Evolutionary conservation across 1,284 basidiomycete species (phyloP).

Genomic region (Apiotrichum sp.): DNA sequence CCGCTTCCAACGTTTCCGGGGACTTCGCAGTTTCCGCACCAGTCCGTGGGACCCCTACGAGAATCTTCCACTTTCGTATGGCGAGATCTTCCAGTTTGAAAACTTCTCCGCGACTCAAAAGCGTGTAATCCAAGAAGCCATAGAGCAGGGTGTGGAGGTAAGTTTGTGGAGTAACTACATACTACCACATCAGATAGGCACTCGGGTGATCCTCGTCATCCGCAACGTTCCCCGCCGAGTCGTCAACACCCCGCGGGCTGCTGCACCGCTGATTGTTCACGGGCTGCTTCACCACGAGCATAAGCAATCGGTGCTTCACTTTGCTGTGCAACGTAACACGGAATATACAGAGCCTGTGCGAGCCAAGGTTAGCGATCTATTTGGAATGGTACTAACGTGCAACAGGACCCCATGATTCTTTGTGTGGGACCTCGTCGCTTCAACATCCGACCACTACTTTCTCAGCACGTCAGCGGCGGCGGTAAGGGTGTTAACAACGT

Average conservation of each 20-base stretch:
- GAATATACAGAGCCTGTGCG: constrained; percentile 83
- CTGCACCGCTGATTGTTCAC: constrained; percentile 65
- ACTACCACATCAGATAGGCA: constrained; percentile 58
- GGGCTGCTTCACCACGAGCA: constrained; percentile 91
- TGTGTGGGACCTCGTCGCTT: constrained; percentile 85
- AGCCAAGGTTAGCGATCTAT: constrained; percentile 63
- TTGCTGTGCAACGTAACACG: constrained; percentile 89
- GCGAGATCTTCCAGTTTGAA: constrained; percentile 93
- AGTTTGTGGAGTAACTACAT: constrained; percentile 19
- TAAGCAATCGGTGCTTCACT: constrained; percentile 89
- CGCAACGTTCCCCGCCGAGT: constrained; percentile 59
- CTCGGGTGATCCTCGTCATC: constrained; percentile 66
- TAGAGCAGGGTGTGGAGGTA: constrained; percentile 65
- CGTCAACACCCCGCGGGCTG: constrained; percentile 45
- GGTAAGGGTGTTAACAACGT: constrained; percentile 90
- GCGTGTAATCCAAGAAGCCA: constrained; percentile 61
- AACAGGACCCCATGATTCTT: constrained; percentile 76
- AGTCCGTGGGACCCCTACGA: constrained; percentile 97
- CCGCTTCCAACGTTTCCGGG: constrained; percentile 91
- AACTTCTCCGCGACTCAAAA: constrained; percentile 83
- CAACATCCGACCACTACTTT: constrained; percentile 79
- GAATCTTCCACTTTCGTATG: constrained; percentile 90
- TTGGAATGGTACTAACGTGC: background rate
- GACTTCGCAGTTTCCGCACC: constrained; percentile 85
- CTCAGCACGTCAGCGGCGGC: constrained; percentile 83